Evolutionary conservation across 2,329 filamentous ascomycete genomes (phyloP).

Genomic region (Colletotrichum sp.): DNA sequence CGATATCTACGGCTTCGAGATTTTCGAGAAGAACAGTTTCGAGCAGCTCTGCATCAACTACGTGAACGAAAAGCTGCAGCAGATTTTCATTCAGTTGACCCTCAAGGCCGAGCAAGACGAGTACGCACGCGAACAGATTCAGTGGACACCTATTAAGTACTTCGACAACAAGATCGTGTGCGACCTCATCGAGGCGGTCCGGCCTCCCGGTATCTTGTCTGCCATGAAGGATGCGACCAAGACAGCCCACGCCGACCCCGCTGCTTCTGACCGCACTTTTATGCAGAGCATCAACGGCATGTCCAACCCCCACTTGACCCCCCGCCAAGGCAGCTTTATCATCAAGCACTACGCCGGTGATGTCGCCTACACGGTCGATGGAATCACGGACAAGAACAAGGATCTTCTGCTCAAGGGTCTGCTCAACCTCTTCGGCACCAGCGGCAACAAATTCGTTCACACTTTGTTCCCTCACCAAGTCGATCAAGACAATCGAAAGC

Average conservation of each 20-base stretch:
- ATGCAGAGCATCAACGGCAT: slow-evolving; percentile 92
- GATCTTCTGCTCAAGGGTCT: slow-evolving; percentile 95
- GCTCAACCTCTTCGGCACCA: slow-evolving; percentile 83
- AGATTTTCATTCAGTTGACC: slow-evolving; percentile 98
- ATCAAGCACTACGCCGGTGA: slow-evolving; percentile 99
- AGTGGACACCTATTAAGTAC: slow-evolving; percentile 99
- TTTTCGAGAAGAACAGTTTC: slow-evolving; percentile 99
- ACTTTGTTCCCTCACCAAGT: slow-evolving; percentile 90
- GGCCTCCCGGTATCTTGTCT: slow-evolving; percentile 91
- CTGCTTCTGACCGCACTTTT: slow-evolving; percentile 93
- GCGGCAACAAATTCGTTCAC: slow-evolving; percentile 85
- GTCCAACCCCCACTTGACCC: slow-evolving; percentile 88
- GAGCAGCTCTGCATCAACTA: slow-evolving; percentile 99
- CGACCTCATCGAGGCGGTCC: slow-evolving; percentile 90
- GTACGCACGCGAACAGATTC: slow-evolving; percentile 93
- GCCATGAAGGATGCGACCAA: slow-evolving; percentile 97
- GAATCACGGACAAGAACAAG: slow-evolving; percentile 99
- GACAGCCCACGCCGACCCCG: slow-evolving; percentile 95
- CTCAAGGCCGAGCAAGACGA: slow-evolving; percentile 97
- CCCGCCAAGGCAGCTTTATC: slow-evolving; percentile 93
- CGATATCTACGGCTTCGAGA: slow-evolving; percentile 99
- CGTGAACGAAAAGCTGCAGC: slow-evolving; percentile 98
- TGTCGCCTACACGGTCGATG: slow-evolving; percentile 91
- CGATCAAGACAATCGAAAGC: slow-evolving; percentile 92
- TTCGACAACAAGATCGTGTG: slow-evolving; percentile 99